Percentiles rank a stretch among this genome's conserved stretches.
Conservation (phyloP, 495 filamentous ascomycete genomes). For the Talaromyces trachyspermus region DNA sequence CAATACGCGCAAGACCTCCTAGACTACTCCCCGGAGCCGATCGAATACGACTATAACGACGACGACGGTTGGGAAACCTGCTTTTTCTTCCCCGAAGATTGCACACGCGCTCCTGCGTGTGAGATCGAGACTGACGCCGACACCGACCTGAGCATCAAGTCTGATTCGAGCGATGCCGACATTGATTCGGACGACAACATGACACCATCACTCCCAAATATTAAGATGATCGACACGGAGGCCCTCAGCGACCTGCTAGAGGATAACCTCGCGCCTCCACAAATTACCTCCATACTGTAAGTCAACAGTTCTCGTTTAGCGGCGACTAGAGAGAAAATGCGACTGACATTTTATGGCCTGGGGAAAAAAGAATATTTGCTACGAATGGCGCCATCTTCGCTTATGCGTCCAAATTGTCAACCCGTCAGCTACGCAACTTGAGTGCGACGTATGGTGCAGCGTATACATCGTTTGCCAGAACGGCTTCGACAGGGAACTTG, state of each 20-base stretch:
- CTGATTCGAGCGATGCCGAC: constrained; percentile 7
- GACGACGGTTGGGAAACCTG: constrained; percentile 40
- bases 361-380: constrained; percentile 25
- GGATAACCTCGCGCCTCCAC: constrained; percentile 40
- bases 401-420: constrained; percentile 34
- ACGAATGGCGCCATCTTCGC: constrained; percentile 44
- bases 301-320: not conserved
- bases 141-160: constrained; percentile 6
- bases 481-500: constrained; percentile 37
- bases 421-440: constrained; percentile 37
- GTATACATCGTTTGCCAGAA: constrained; percentile 42
- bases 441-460: constrained; percentile 42
- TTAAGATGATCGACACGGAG: constrained; percentile 43
- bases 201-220: constrained; percentile 42
- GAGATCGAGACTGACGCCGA: constrained; percentile 8
- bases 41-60: constrained; percentile 42
- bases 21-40: constrained; percentile 34
- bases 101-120: constrained; percentile 30
- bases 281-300: constrained; percentile 42
- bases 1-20: constrained; percentile 36
- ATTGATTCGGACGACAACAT: constrained; percentile 24
- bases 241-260: constrained; percentile 39
- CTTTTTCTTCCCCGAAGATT: constrained; percentile 44
- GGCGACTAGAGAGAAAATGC: not conserved
- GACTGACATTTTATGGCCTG: not conserved